Evolutionary conservation across 768 basidiomycete species (phyloP).

Genomic region (Lyophyllum semitale): DNA sequence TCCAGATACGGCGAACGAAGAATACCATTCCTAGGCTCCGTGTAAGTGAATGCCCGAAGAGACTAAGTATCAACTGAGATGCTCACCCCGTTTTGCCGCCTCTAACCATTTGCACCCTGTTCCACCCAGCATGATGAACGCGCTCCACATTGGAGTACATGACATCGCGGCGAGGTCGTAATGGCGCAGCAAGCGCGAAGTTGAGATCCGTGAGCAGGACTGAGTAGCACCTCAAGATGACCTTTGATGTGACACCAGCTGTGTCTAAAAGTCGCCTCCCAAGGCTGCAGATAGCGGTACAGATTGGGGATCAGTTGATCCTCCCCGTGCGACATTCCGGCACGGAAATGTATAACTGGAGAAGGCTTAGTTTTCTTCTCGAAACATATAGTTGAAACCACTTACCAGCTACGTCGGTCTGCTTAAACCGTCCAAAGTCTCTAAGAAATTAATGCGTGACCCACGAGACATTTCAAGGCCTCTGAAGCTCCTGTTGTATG

Average conservation of each 20-base stretch:
- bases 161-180: no score
- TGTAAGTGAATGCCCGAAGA: no score
- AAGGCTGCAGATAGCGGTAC: constrained; percentile 95
- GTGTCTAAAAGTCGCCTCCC: constrained; percentile 97
- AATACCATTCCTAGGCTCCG: no score
- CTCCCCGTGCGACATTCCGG: constrained; percentile 96
- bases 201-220: no score
- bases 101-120: no score
- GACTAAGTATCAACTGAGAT: no score
- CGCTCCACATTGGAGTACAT: no score
- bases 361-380: constrained; percentile 1
- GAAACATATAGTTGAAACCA: neutral
- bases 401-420: constrained; percentile 90
- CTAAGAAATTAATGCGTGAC: constrained; percentile 97
- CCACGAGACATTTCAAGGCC: constrained; percentile 99
- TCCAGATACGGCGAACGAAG: no score
- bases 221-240: no score
- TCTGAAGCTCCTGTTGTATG: constrained; percentile 73
- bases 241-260: constrained; percentile 97
- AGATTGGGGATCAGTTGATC: constrained; percentile 96
- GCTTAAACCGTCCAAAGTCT: constrained; percentile 98
- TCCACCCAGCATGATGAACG: no score
- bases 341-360: constrained; percentile 95
- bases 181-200: no score
- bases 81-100: no score